Conservation (phyloP, 192 early-diverging fungal species). For the Entomortierella lignicola region DNA sequence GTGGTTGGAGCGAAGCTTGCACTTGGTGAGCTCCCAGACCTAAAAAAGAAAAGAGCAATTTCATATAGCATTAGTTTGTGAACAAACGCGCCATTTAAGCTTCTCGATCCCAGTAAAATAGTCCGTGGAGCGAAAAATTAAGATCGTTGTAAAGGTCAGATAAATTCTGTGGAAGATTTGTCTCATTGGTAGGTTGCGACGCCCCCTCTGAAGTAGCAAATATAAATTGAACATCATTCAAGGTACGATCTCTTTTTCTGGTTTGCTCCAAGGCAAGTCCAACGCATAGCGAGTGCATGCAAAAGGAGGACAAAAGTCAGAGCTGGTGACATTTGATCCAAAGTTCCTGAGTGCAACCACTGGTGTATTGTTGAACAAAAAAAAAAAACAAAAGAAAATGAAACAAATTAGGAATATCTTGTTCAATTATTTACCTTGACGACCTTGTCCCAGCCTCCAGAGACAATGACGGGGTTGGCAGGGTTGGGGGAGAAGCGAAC, state of each 20-base stretch:
- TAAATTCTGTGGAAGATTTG: conserved; percentile 60
- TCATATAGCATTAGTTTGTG: too few relatives aligned
- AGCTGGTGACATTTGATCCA: background rate
- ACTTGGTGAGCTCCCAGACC: conserved; percentile 99
- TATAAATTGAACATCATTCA: conserved; percentile 64
- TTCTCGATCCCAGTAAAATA: background rate
- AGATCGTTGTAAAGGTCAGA: conserved; percentile 35
- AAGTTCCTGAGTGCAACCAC: too few relatives aligned
- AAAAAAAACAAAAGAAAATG: background rate
- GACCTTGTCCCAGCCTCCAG: conserved; percentile 99
- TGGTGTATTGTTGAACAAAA: background rate
- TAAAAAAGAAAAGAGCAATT: too few relatives aligned
- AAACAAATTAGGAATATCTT: background rate
- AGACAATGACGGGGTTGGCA: conserved; percentile 96
- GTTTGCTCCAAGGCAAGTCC: background rate
- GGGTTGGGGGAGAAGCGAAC: conserved; percentile 99
- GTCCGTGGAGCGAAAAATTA: background rate
- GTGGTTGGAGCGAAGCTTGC: conserved; percentile 99
- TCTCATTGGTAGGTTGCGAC: conserved; percentile 69
- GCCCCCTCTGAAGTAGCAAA: conserved; percentile 83
- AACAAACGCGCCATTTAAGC: too few relatives aligned
- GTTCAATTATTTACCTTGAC: conserved; percentile 86
- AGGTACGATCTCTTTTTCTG: conserved; percentile 21
- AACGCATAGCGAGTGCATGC: background rate
- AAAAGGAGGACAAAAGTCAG: background rate